These are phyloP conservation scores for Anastatica hierochuntica DNA, from an alignment of 345 rosid species.

Conservation along the genomic window DNA sequence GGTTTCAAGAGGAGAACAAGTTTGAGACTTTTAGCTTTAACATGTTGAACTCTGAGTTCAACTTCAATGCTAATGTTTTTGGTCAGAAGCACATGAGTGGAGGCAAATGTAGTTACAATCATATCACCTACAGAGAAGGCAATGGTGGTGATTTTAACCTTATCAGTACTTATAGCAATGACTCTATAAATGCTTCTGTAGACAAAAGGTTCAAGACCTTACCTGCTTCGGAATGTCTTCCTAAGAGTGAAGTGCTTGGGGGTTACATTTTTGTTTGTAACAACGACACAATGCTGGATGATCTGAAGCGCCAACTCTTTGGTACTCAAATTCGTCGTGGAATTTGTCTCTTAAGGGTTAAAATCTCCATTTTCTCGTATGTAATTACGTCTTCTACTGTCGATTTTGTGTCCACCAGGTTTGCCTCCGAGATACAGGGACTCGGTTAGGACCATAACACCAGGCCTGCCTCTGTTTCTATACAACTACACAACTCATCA, in stretches of 20 bases:
- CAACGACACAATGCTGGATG: constrained; percentile 99
- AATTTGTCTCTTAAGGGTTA: neutral
- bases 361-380: neutral
- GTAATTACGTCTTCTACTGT: neutral
- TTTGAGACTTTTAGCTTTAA: constrained; percentile 69
- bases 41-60: constrained; percentile 57
- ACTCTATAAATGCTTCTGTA: constrained; percentile 26
- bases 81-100: constrained; percentile 46
- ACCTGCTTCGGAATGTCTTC: constrained; percentile 91
- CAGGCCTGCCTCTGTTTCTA: constrained; percentile 92
- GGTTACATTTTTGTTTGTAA: constrained; percentile 97
- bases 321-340: constrained; percentile 31
- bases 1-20: constrained; percentile 82
- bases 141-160: constrained; percentile 29
- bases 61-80: constrained; percentile 46
- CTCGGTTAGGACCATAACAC: constrained; percentile 95
- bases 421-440: constrained; percentile 97
- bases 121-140: constrained; percentile 39
- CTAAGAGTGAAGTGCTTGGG: constrained; percentile 91
- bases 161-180: constrained; percentile 33
- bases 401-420: constrained; percentile 33
- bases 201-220: constrained; percentile 54
- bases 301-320: constrained; percentile 81
- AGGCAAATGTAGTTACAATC: constrained; percentile 64
- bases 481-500: constrained; percentile 96